Base-by-base conservation (phyloP, 2,329 filamentous ascomycete species). In the Bipolaris zeicola region DNA sequence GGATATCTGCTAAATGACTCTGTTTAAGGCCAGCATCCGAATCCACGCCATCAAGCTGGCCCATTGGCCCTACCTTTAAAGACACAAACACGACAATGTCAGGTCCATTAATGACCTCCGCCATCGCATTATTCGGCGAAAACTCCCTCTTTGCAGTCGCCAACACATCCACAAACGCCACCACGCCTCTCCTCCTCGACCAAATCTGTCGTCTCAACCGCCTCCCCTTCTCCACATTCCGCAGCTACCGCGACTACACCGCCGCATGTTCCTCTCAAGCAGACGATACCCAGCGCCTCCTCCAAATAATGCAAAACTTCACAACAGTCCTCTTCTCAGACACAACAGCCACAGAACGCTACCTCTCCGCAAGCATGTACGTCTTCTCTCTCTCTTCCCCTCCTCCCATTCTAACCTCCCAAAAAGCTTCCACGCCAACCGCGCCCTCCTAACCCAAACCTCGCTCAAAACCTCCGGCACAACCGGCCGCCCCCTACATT, bases 81-180 rank as follows among this genome's bases (percentile, higher is more conserved):
- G 26, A 14, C 4, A 28, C 7, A 13, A 39, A 57, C 31, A 18
- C 44, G 13, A 52, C 54, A 4, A 43, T 49, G 37, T 41, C 55
- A 2, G 55, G 55, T 5, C 55, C 55, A 5, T 26, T 58, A 8
- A 53, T 58, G 50, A 53, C 50, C 13, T 50, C 55, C 6, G 50
- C 50, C 16, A 26, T 58, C 6, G 41, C 50, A n/a, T 14, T 58
- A 18, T 58, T 58, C 33, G 50, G 55, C 37, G 28, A 50, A 11
- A 28, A 14, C n/a, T 53, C 55, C 14, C 42, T 57, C 7, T 28
- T 54, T 16, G 46, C 55, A n/a, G 13, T 36, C 6, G 38, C 39
- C 3, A 41, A 58, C 36, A 18, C 38, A 11, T 50, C 44, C 3
- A 50, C 46, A 6, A 22, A 54, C 16, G 33, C 20, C 10, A 45